Percentiles rank a stretch among this genome's conserved stretches.
These are phyloP conservation scores for Gonium pectorale DNA, from an alignment of 139 green algal species.

Conservation along the genomic window DNA sequence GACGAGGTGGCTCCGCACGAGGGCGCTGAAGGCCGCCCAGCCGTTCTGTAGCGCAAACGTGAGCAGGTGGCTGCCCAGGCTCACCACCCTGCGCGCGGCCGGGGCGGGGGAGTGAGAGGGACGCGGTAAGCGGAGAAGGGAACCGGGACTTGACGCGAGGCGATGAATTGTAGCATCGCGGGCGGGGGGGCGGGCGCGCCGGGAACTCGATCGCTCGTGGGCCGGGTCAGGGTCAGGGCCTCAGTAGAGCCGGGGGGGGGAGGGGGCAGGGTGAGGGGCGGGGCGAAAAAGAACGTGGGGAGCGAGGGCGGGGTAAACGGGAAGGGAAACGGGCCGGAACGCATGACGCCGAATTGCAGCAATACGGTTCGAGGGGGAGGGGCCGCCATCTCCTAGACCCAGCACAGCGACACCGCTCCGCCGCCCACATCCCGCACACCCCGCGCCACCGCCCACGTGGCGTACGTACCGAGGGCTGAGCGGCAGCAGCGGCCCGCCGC, in stretches of 20 bases:
- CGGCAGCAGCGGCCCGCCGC: too few relatives aligned
- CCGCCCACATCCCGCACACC: not conserved
- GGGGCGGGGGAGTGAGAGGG: not conserved
- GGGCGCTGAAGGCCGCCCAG: not conserved
- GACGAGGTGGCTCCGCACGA: not conserved
- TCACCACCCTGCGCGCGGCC: not conserved
- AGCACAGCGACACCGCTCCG: not conserved
- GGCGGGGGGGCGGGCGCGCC: not conserved
- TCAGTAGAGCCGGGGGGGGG: too few relatives aligned
- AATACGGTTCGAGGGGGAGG: too few relatives aligned
- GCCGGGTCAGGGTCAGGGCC: too few relatives aligned
- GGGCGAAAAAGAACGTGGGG: too few relatives aligned
- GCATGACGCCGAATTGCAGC: too few relatives aligned
- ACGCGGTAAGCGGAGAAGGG: not conserved
- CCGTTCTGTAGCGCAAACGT: not conserved
- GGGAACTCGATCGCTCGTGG: not conserved
- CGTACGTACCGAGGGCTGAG: not conserved
- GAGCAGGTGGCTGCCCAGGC: constrained; percentile 18
- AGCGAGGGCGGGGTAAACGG: too few relatives aligned
- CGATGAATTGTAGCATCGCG: not conserved
- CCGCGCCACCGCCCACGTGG: not conserved
- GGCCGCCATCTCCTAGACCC: too few relatives aligned
- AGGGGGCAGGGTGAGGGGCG: too few relatives aligned
- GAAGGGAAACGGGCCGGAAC: too few relatives aligned
- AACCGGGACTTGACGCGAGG: too few relatives aligned